phyloP scores from a whole-genome alignment of 805 yeast genomes.

The Candida argentea region DNA sequence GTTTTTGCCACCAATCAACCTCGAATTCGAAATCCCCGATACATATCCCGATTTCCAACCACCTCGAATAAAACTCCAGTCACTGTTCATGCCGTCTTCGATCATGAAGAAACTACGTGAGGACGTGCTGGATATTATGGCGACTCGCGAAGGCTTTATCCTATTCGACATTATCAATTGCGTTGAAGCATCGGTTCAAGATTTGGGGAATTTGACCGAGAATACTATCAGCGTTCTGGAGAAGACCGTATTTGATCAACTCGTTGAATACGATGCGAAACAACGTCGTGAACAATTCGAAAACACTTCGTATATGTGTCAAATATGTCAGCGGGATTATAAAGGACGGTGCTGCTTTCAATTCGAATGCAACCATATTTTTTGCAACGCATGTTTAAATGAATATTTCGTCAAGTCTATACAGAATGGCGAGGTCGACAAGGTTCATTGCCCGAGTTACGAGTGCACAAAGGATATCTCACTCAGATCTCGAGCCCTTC shows the following conservation, averaged over 20 bases:
- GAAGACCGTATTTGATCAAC: constrained; percentile 1
- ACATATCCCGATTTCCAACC: constrained; percentile 23
- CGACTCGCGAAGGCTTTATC: constrained; percentile 24
- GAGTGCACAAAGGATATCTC: constrained; percentile 27
- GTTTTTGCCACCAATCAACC: constrained; percentile 23
- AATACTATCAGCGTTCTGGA: background rate
- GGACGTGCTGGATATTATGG: constrained; percentile 22
- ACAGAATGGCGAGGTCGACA: constrained; percentile 37
- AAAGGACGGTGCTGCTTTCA: constrained; percentile 33
- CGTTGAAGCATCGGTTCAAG: constrained; percentile 12
- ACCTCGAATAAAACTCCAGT: constrained; percentile 16
- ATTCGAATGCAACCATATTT: constrained; percentile 55
- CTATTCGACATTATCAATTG: constrained; percentile 34
- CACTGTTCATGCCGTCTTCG: constrained; percentile 18
- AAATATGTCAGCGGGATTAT: constrained; percentile 43
- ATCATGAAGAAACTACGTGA: constrained; percentile 7
- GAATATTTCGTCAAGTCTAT: constrained; percentile 35
- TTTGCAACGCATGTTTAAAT: constrained; percentile 45
- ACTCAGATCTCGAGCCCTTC: constrained; percentile 8
- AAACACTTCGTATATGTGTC: constrained; percentile 35
- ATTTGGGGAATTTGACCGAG: constrained; percentile 1
- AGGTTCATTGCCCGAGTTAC: constrained; percentile 50
- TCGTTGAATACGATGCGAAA: constrained; percentile 6
- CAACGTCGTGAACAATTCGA: constrained; percentile 12
- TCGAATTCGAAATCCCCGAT: constrained; percentile 20